These are phyloP conservation scores for Trichoderma polysporum DNA, from an alignment of 2,329 filamentous ascomycete genomes.

Conservation along the genomic window DNA sequence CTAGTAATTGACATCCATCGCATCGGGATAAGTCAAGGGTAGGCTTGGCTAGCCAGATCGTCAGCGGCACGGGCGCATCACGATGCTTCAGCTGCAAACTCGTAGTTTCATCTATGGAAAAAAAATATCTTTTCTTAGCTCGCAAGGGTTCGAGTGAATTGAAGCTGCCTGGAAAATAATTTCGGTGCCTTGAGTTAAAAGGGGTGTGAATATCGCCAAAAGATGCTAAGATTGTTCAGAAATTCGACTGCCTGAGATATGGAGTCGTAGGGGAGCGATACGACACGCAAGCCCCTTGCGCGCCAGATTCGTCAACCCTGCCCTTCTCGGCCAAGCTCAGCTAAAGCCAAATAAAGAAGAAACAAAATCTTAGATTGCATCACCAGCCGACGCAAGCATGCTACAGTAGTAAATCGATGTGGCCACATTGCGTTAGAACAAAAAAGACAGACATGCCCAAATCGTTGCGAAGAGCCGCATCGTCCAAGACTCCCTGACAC, in stretches of 20 bases:
- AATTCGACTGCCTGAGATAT: conserved; percentile 1
- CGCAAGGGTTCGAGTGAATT: background rate
- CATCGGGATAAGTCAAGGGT: background rate
- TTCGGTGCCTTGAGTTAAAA: conserved; percentile 10
- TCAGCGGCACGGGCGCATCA: background rate
- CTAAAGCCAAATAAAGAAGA: background rate
- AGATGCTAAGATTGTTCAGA: background rate
- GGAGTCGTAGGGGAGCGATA: background rate
- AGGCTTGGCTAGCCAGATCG: background rate
- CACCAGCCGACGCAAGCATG: conserved; percentile 14
- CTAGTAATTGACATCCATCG: background rate
- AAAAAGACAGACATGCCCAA: background rate
- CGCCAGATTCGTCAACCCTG: background rate
- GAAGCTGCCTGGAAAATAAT: conserved; percentile 16
- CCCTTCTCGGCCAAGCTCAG: background rate
- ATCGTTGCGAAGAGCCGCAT: conserved; percentile 10
- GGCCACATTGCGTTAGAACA: background rate
- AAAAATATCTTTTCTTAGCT: background rate
- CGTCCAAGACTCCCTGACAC: background rate
- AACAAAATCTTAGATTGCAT: conserved; percentile 3
- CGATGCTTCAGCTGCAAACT: background rate
- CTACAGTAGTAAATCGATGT: background rate
- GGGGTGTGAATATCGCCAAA: conserved; percentile 1
- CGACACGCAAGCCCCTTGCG: conserved; percentile 12
- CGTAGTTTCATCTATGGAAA: background rate